Evolutionary conservation across 345 rosid genomes (phyloP), one percentile per base, ranked within the genome.

Genomic region (Eutrema japonicum): DNA sequence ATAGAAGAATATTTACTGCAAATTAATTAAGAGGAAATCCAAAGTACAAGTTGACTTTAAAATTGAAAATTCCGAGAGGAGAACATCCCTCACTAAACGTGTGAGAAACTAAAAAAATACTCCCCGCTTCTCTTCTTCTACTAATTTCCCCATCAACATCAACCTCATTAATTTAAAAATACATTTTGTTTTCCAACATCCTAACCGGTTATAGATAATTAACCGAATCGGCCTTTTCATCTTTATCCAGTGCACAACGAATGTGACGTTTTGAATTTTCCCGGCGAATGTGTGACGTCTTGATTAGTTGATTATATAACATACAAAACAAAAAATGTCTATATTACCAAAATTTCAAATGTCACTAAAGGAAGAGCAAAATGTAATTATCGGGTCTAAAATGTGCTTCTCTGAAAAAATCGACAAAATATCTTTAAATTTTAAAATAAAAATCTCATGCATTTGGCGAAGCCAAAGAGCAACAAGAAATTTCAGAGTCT

Each of bases 1-100:
- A 10, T 1, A 1, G 0, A 32, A 35, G 36, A 61, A 7, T 32
- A n/a, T 73, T 26, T 10, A 72, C 40, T 66, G 27, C 43, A 10
- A n/a, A 33, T 40, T 13, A 58, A 37, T 43, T 27, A 30, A 29
- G 43, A 12, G 36, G 22, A 56, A 49, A 51, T 62, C 42, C 26
- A 69, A 10, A 51, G 35, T 41, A 53, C 22, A 22, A 22, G 79
- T 76, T 76, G 79, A 76, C 79, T 68, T 42, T 9, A 29, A 38
- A 6, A 29, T 29, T 29, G 51, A 60, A 11, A 56, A 36, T 57
- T 69, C 3, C 46, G 36, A 70, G 29, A 59, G 29, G 30, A 60
- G 32, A 33, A 36, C 47, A 36, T 55, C 70, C 70, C 68, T 41
- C 26, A 26, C 51, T 53, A 14, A 62, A 50, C 73, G 68, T 74